These are phyloP conservation scores for Acanthamoeba culbertsoni DNA, from an alignment of 208 protist genomes.

Conservation along the genomic window DNA sequence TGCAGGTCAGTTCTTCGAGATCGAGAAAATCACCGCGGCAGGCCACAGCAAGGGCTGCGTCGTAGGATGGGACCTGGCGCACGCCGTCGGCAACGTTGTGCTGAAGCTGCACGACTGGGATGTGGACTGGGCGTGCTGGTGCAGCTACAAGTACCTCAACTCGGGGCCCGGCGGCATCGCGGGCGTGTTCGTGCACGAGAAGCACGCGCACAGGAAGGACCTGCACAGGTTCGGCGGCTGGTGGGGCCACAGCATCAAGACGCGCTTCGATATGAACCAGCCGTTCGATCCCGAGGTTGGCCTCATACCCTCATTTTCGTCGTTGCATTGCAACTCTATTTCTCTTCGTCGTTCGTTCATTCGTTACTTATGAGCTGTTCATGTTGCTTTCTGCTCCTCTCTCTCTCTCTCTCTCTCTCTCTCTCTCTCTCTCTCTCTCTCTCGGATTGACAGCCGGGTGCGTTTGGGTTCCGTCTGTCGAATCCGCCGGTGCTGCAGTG, in stretches of 20 bases:
- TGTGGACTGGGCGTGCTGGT: slow-evolving; percentile 95
- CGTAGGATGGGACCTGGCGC: slow-evolving; percentile 92
- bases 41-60: slow-evolving; percentile 83
- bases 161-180: slow-evolving; percentile 84
- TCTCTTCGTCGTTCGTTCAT: not conserved
- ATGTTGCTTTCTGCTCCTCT: not conserved
- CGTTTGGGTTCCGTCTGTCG: slow-evolving; percentile 87
- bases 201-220: slow-evolving; percentile 79
- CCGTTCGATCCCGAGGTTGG: slow-evolving; percentile 4
- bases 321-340: not conserved
- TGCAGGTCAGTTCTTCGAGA: slow-evolving; percentile 88
- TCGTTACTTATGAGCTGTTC: not conserved
- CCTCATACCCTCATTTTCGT: not conserved
- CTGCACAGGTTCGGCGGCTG: slow-evolving; percentile 86
- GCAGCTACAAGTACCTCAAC: slow-evolving; percentile 96
- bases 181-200: slow-evolving; percentile 91
- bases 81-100: slow-evolving; percentile 93
- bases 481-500: slow-evolving; percentile 84
- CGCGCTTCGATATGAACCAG: slow-evolving; percentile 83
- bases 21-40: slow-evolving; percentile 89
- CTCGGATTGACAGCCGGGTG: slow-evolving; percentile 73
- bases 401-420: slow-evolving; percentile 72
- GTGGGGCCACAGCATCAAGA: slow-evolving; percentile 89
- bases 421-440: slow-evolving; percentile 72
- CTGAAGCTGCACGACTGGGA: slow-evolving; percentile 94